Conservation (phyloP, 2,329 filamentous ascomycete species). For the Hymenoscyphus fraxineus region DNA sequence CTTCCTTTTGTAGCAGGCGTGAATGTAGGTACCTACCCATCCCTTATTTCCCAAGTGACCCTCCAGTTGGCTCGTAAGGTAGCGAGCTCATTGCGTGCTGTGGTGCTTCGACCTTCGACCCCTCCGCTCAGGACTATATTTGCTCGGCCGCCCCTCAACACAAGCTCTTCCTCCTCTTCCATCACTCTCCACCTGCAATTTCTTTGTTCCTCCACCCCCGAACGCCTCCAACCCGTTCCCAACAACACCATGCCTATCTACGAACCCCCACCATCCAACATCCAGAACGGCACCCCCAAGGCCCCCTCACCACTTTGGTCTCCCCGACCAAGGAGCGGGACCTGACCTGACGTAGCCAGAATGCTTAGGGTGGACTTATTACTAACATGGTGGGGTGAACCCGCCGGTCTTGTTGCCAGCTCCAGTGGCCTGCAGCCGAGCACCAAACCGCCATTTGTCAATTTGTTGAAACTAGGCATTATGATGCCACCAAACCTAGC, state of each 20-base stretch:
- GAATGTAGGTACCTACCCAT: background rate
- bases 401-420: background rate
- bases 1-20: background rate
- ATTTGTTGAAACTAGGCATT: constrained; percentile 3
- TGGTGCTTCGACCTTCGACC: background rate
- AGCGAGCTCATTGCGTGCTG: too few relatives aligned
- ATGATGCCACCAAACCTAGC: constrained; percentile 5
- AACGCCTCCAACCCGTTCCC: background rate
- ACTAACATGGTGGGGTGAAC: background rate
- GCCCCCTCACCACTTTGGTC: background rate
- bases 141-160: background rate
- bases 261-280: background rate
- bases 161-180: background rate
- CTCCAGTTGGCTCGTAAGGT: too few relatives aligned
- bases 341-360: background rate
- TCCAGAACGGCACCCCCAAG: background rate
- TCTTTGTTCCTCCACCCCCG: background rate
- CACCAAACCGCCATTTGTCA: background rate
- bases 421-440: background rate
- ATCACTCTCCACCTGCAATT: too few relatives aligned
- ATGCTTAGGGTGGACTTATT: background rate
- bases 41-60: too few relatives aligned
- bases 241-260: background rate
- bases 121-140: background rate
- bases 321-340: background rate